A percentile compares a stretch with the other conserved stretches of the same genome.
Conservation (phyloP, 768 basidiomycete species). For the Pleurotus giganteus region DNA sequence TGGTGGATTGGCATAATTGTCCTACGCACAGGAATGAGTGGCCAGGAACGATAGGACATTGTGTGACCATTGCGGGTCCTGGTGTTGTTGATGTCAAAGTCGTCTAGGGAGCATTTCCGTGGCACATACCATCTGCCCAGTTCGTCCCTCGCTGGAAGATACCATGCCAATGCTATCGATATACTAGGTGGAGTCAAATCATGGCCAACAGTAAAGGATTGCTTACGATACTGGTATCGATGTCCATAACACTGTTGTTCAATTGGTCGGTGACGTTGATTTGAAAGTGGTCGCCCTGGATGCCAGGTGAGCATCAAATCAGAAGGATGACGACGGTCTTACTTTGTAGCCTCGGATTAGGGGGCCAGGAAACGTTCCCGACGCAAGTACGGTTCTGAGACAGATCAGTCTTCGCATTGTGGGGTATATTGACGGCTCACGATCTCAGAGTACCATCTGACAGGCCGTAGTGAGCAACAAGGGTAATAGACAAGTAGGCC, state of each 20-base stretch:
- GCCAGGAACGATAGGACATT: constrained; percentile 44
- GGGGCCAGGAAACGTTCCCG: constrained; percentile 7
- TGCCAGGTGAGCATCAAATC: background rate
- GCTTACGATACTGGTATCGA: constrained; percentile 3
- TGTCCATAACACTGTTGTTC: background rate
- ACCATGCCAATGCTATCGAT: constrained; percentile 52
- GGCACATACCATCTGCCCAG: constrained; percentile 39
- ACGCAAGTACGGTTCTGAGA: constrained; percentile 6
- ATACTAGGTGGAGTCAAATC: background rate
- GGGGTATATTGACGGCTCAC: background rate
- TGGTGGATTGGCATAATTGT: too few species aligned
- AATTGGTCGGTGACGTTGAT: constrained; percentile 7
- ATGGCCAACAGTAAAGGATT: too few species aligned
- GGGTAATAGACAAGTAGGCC: background rate
- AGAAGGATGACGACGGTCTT: background rate
- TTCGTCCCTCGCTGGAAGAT: constrained; percentile 39
- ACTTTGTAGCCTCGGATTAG: constrained; percentile 7
- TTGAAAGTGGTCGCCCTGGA: constrained; percentile 7
- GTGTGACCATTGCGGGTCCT: constrained; percentile 27
- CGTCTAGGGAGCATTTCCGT: background rate
- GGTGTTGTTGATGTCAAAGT: background rate
- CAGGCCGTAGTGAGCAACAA: background rate
- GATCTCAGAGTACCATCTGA: background rate
- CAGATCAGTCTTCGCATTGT: background rate
- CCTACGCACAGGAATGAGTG: constrained; percentile 39